phyloP scores from a whole-genome alignment of 1,284 basidiomycete genomes.

The Salmacisia buchloeana region DNA sequence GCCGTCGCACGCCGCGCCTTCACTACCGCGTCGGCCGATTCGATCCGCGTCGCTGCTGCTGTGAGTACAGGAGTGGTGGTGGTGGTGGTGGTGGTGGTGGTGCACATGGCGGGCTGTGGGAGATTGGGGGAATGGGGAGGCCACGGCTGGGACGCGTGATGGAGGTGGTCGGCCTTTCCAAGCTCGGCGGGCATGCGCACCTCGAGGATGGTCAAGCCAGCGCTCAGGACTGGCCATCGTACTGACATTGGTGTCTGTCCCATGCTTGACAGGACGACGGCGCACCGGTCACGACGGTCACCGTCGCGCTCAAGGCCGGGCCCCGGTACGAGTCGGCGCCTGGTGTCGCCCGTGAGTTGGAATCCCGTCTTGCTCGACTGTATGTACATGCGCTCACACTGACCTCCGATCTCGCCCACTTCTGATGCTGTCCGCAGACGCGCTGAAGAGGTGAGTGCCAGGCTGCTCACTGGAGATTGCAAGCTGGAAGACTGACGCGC shows the following conservation, averaged over 20 bases:
- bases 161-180: neutral
- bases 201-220: neutral
- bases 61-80: conserved; percentile 6
- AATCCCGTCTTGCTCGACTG: neutral
- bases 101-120: neutral
- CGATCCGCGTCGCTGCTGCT: conserved; percentile 30
- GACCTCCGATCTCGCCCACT: neutral
- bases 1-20: conserved; percentile 22
- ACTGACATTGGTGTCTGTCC: neutral
- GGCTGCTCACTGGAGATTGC: neutral
- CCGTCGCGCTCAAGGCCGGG: conserved; percentile 42
- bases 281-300: conserved; percentile 38
- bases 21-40: conserved; percentile 32
- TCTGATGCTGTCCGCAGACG: conserved; percentile 13
- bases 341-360: conserved; percentile 32
- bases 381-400: neutral
- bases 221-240: too few relatives aligned
- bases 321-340: conserved; percentile 37
- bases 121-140: too few relatives aligned
- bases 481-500: neutral
- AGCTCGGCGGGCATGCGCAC: neutral
- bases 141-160: too few relatives aligned
- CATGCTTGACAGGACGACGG: conserved; percentile 28
- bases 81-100: neutral
- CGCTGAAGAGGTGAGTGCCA: conserved; percentile 25